phyloP scores from a whole-genome alignment of 352 stramenopile genomes.

The Globisporangium lucens region DNA sequence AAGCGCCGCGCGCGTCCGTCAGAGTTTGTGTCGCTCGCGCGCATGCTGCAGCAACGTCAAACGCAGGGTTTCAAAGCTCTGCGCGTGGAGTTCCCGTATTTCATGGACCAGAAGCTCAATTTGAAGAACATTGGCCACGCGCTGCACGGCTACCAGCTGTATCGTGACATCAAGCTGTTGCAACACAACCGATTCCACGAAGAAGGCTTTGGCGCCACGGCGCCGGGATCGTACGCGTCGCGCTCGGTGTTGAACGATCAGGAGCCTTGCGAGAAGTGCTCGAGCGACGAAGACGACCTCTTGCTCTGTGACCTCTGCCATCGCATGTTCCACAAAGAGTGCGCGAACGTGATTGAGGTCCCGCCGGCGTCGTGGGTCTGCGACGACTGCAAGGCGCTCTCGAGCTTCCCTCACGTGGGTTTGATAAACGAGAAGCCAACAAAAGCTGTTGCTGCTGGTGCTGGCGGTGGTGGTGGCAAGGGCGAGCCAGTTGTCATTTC shows the following conservation, averaged over 20 bases:
- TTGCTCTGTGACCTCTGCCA: slow-evolving; percentile 83
- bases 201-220: slow-evolving; percentile 52
- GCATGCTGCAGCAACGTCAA: slow-evolving; percentile 73
- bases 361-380: slow-evolving; percentile 80
- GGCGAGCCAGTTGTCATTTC: slow-evolving; percentile 61
- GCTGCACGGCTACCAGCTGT: slow-evolving; percentile 77
- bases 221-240: slow-evolving; percentile 57
- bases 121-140: slow-evolving; percentile 84
- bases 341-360: slow-evolving; percentile 74
- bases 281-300: slow-evolving; percentile 65
- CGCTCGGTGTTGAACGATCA: slow-evolving; percentile 75
- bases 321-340: slow-evolving; percentile 82
- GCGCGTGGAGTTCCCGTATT: slow-evolving; percentile 76
- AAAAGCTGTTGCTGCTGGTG: background rate
- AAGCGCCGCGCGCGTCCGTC: slow-evolving; percentile 66
- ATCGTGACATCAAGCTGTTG: slow-evolving; percentile 82
- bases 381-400: slow-evolving; percentile 62
- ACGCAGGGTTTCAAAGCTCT: slow-evolving; percentile 79
- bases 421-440: slow-evolving; percentile 22
- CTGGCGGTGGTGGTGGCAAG: background rate
- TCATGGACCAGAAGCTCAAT: slow-evolving; percentile 75
- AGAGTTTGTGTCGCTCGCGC: slow-evolving; percentile 63
- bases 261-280: slow-evolving; percentile 69
- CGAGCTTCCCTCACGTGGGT: slow-evolving; percentile 61
- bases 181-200: slow-evolving; percentile 70